Percentiles rank a stretch among this genome's conserved stretches.
phyloP scores from a whole-genome alignment of 768 basidiomycete species.

The Lentinus tigrinus region DNA sequence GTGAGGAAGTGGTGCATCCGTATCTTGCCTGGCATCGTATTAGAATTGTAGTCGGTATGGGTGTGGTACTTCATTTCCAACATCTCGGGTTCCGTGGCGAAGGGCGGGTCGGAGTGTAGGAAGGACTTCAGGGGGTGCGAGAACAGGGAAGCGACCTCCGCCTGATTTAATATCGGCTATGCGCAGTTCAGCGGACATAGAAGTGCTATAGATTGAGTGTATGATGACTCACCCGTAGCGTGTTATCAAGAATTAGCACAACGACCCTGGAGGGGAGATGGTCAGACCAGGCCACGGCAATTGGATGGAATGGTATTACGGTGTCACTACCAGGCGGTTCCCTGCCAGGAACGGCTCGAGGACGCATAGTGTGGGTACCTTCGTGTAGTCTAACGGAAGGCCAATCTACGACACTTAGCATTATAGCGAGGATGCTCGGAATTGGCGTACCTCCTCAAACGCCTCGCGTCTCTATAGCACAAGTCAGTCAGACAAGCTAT shows the following conservation, averaged over 20 bases:
- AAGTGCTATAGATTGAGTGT: neutral
- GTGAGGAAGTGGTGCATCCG: slow-evolving; percentile 83
- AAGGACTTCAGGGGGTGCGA: slow-evolving; percentile 82
- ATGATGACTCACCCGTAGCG: slow-evolving; percentile 51
- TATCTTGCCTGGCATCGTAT: slow-evolving; percentile 31
- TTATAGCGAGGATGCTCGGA: neutral
- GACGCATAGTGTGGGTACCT: slow-evolving; percentile 73
- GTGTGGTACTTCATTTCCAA: slow-evolving; percentile 67
- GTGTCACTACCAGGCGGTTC: slow-evolving; percentile 74
- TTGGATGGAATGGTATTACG: no score
- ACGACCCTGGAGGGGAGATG: slow-evolving; percentile 77
- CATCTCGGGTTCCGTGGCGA: slow-evolving; percentile 50
- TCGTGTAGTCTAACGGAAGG: slow-evolving; percentile 66
- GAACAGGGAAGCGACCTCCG: slow-evolving; percentile 80
- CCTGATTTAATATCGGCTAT: slow-evolving; percentile 76
- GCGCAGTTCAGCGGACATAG: neutral
- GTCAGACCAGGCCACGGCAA: no score
- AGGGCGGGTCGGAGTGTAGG: slow-evolving; percentile 59
- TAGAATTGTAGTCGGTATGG: slow-evolving; percentile 46
- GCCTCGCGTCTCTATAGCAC: slow-evolving; percentile 73
- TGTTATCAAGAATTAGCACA: slow-evolving; percentile 79
- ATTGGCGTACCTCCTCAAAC: slow-evolving; percentile 71
- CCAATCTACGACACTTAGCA: slow-evolving; percentile 60
- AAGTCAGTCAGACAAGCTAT: neutral
- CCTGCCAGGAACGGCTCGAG: slow-evolving; percentile 79